These are phyloP conservation scores for Boletus sensibilis DNA, from an alignment of 768 basidiomycete species.

Conservation along the genomic window DNA sequence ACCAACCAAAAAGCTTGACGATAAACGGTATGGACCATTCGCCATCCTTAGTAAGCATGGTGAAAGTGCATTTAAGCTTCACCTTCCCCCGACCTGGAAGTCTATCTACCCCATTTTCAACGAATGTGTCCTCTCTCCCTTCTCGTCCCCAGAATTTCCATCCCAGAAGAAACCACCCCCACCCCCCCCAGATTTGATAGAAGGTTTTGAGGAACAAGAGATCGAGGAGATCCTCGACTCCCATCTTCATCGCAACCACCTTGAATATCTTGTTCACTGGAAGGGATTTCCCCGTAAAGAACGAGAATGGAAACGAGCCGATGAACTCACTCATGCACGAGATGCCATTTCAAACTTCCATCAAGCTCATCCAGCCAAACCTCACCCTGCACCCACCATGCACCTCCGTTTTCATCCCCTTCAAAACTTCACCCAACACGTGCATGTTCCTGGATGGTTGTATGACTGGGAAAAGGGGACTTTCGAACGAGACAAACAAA, in stretches of 20 bases:
- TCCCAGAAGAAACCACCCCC: not conserved
- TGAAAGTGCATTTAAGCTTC: conserved; percentile 19
- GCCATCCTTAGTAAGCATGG: conserved; percentile 23
- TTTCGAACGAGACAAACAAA: not conserved
- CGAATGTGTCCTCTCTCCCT: not conserved
- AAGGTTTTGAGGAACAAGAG: not conserved
- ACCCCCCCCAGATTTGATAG: not conserved
- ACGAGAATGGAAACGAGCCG: conserved; percentile 12
- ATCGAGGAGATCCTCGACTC: conserved; percentile 23
- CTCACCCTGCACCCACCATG: not conserved
- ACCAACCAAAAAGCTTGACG: conserved; percentile 21
- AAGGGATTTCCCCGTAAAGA: conserved; percentile 13
- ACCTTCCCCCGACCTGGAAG: conserved; percentile 12
- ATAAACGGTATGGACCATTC: conserved; percentile 25
- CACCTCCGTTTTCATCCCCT: not conserved
- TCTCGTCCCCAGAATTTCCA: no score
- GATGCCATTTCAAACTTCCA: conserved; percentile 14
- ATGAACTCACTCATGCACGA: conserved; percentile 11
- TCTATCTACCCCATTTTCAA: conserved; percentile 20
- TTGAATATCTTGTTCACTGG: conserved; percentile 31
- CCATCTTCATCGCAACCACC: not conserved
- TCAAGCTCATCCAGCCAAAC: not conserved
- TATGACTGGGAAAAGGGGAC: not conserved
- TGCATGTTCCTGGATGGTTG: not conserved
- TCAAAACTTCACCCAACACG: not conserved